Percentiles rank a stretch among this genome's conserved stretches.
Conservation (phyloP, 1,139 yeast genomes). For the Pichia norvegensis region DNA sequence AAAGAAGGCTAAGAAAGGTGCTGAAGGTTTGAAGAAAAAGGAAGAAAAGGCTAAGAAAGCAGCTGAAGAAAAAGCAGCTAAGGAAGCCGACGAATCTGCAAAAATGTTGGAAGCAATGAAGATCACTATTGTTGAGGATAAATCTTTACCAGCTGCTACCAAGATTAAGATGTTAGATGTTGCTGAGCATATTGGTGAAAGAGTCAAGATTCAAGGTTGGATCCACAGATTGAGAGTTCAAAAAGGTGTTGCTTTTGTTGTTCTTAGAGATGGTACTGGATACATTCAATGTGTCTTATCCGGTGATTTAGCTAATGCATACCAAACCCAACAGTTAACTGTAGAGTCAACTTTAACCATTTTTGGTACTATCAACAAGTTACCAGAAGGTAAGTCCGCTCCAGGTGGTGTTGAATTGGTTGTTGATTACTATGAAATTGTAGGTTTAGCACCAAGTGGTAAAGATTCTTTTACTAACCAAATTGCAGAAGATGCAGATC, state of each 20-base stretch:
- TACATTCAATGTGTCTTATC: slow-evolving; percentile 77
- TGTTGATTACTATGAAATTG: slow-evolving; percentile 81
- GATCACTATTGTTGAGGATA: slow-evolving; percentile 66
- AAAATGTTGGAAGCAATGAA: slow-evolving; percentile 71
- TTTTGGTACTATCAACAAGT: slow-evolving; percentile 70
- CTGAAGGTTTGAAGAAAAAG: slow-evolving; percentile 85
- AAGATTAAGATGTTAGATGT: slow-evolving; percentile 57
- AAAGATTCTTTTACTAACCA: slow-evolving; percentile 93
- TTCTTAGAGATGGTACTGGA: slow-evolving; percentile 94
- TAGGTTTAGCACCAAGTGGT: slow-evolving; percentile 94
- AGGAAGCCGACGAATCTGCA: slow-evolving; percentile 59
- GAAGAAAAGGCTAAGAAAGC: slow-evolving; percentile 69
- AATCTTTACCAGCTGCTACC: slow-evolving; percentile 59
- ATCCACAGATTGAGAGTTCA: slow-evolving; percentile 88
- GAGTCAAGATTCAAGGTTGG: slow-evolving; percentile 89
- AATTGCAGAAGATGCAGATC: slow-evolving; percentile 90
- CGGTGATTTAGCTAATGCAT: slow-evolving; percentile 89
- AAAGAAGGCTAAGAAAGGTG: slow-evolving; percentile 95
- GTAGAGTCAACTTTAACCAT: slow-evolving; percentile 77
- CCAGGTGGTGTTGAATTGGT: slow-evolving; percentile 95
- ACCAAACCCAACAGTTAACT: slow-evolving; percentile 76
- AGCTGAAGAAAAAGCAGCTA: slow-evolving; percentile 52
- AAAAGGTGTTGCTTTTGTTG: slow-evolving; percentile 85
- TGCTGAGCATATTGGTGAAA: slow-evolving; percentile 44
- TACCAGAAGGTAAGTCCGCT: slow-evolving; percentile 95